Evolutionary conservation across 2,329 filamentous ascomycete species (phyloP).

Genomic region (Berkeleyomyces basicola): DNA sequence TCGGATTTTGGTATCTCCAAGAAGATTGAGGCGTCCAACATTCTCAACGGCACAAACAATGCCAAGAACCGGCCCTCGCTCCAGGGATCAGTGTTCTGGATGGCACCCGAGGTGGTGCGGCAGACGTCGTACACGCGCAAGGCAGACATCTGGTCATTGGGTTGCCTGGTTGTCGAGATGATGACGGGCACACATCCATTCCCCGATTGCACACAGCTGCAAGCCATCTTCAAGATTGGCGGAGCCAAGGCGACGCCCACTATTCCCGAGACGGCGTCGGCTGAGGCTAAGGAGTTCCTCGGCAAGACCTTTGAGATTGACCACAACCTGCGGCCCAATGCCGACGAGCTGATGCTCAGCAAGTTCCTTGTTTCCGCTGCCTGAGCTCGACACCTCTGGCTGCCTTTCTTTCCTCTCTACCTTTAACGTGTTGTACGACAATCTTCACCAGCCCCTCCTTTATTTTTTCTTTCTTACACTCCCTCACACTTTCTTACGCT

Average conservation of each 20-base stretch:
- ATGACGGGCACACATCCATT: slow-evolving; percentile 94
- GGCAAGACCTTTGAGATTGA: slow-evolving; percentile 88
- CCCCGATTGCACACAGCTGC: slow-evolving; percentile 89
- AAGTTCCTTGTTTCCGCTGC: slow-evolving; percentile 61
- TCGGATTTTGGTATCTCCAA: slow-evolving; percentile 98
- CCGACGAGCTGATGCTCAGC: slow-evolving; percentile 75
- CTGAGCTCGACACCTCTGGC: neutral
- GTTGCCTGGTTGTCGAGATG: slow-evolving; percentile 96
- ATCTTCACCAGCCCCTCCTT: neutral
- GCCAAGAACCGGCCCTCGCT: slow-evolving; percentile 60
- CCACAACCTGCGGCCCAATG: slow-evolving; percentile 77
- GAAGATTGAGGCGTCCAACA: slow-evolving; percentile 81
- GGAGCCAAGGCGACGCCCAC: slow-evolving; percentile 74
- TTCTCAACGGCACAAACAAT: slow-evolving; percentile 53
- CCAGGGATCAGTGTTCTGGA: slow-evolving; percentile 98
- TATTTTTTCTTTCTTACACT: neutral
- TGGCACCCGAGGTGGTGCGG: slow-evolving; percentile 96
- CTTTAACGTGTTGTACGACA: neutral
- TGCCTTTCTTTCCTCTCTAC: neutral
- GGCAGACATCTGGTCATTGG: slow-evolving; percentile 95
- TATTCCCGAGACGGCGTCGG: slow-evolving; percentile 71
- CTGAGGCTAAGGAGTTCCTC: slow-evolving; percentile 71
- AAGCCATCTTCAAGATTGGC: slow-evolving; percentile 97
- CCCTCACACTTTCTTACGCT: slow-evolving; percentile 3
- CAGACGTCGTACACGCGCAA: slow-evolving; percentile 97